Percentiles rank a stretch among this genome's conserved stretches.
Evolutionary conservation across 768 basidiomycete genomes (phyloP).

Genomic region (Calocera viscosa): DNA sequence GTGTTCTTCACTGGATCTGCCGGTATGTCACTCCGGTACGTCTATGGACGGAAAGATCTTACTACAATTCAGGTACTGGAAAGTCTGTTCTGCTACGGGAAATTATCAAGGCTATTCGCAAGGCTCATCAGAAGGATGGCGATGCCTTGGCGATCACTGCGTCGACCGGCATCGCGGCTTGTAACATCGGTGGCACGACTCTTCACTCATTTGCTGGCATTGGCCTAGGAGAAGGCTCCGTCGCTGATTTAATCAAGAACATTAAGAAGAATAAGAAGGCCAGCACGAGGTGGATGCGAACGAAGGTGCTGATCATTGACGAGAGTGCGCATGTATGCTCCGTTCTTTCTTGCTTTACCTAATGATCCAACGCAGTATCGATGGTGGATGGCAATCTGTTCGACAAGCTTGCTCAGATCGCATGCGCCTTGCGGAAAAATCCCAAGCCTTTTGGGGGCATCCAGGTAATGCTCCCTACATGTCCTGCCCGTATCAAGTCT

Average conservation of each 20-base stretch:
- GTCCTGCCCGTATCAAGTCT: background rate
- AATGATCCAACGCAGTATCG: slow-evolving; percentile 48
- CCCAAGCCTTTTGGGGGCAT: slow-evolving; percentile 83
- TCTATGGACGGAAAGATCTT: background rate
- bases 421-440: slow-evolving; percentile 46
- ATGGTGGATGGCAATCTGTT: slow-evolving; percentile 93
- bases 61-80: slow-evolving; percentile 58
- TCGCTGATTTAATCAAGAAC: slow-evolving; percentile 49
- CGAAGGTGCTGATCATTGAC: slow-evolving; percentile 51
- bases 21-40: slow-evolving; percentile 39
- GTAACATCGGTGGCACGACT: slow-evolving; percentile 92
- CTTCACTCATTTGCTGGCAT: slow-evolving; percentile 94
- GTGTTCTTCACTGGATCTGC: slow-evolving; percentile 97
- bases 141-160: slow-evolving; percentile 90
- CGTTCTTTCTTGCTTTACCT: background rate
- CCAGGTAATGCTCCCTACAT: slow-evolving; percentile 40
- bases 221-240: slow-evolving; percentile 61
- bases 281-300: slow-evolving; percentile 61
- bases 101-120: slow-evolving; percentile 65
- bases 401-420: slow-evolving; percentile 75
- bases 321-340: slow-evolving; percentile 28
- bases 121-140: slow-evolving; percentile 36
- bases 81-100: slow-evolving; percentile 90
- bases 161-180: slow-evolving; percentile 92
- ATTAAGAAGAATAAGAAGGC: slow-evolving; percentile 79